These are phyloP conservation scores for Phytopythium ostracodes DNA, from an alignment of 352 stramenopile species.

Conservation along the genomic window DNA sequence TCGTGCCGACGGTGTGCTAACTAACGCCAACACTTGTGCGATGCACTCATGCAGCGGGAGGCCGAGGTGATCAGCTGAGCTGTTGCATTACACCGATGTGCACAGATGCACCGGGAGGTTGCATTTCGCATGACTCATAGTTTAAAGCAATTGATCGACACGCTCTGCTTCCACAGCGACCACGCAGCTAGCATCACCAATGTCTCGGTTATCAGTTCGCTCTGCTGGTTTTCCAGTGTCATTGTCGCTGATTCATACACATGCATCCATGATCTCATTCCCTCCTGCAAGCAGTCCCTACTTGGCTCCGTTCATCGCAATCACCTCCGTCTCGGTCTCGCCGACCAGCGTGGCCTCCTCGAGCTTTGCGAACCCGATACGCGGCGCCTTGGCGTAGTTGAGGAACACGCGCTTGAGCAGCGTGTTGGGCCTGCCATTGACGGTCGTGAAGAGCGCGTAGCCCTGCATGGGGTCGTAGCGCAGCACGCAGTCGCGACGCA, in stretches of 20 bases:
- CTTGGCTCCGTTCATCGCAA: constrained; percentile 5
- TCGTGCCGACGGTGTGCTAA: background rate
- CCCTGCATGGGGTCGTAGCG: constrained; percentile 32
- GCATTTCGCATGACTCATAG: background rate
- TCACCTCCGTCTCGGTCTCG: constrained; percentile 30
- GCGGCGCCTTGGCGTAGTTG: constrained; percentile 28
- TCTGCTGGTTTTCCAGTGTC: too few relatives aligned
- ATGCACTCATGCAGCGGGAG: background rate
- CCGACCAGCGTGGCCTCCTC: constrained; percentile 36
- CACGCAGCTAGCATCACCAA: too few relatives aligned
- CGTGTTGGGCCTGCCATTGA: constrained; percentile 55
- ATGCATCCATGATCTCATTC: too few relatives aligned
- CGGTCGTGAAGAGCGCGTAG: constrained; percentile 42
- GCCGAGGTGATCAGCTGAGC: background rate
- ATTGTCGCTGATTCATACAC: background rate
- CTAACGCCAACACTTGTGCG: background rate
- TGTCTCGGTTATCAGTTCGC: too few relatives aligned
- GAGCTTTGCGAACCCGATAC: constrained; percentile 31
- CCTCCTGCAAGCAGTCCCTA: too few relatives aligned
- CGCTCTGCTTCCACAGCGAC: background rate
- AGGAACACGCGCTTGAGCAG: constrained; percentile 51
- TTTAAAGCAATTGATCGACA: background rate
- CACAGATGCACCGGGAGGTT: background rate
- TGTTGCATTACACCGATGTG: background rate
- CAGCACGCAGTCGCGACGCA: constrained; percentile 44